A percentile compares a stretch with the other conserved stretches of the same genome.
Conservation (phyloP, 2,329 filamentous ascomycete species). For the Ascochyta clinopodiicola region DNA sequence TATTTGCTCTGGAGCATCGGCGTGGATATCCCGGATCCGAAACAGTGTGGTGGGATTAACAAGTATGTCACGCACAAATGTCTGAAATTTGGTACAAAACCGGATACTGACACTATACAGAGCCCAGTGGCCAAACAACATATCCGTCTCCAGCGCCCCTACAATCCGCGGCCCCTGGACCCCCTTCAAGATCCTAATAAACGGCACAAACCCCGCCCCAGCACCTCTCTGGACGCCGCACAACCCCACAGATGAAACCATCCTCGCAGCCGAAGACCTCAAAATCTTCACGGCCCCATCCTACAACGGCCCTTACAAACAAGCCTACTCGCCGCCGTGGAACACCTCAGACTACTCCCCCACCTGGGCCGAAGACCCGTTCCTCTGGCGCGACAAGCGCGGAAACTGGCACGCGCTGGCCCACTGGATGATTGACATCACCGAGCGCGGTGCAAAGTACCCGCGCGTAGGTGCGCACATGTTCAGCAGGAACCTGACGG, state of each 20-base stretch:
- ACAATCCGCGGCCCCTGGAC: slow-evolving; percentile 24
- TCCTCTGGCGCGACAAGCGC: slow-evolving; percentile 48
- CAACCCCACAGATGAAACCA: slow-evolving; percentile 37
- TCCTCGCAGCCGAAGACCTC: slow-evolving; percentile 47
- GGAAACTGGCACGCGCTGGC: slow-evolving; percentile 46
- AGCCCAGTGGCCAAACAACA: slow-evolving; percentile 24
- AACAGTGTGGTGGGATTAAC: slow-evolving; percentile 20
- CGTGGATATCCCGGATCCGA: slow-evolving; percentile 37
- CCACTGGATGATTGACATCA: slow-evolving; percentile 44
- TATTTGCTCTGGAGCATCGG: slow-evolving; percentile 58
- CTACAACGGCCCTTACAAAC: slow-evolving; percentile 38
- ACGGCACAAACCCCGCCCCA: slow-evolving; percentile 53
- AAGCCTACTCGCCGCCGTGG: slow-evolving; percentile 24
- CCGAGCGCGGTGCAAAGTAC: slow-evolving; percentile 33
- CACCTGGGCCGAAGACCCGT: slow-evolving; percentile 42
- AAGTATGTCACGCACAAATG: neutral
- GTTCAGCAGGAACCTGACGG: slow-evolving; percentile 36
- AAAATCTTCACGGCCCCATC: slow-evolving; percentile 42
- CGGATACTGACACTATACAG: neutral
- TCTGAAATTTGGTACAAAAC: neutral
- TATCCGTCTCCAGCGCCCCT: slow-evolving; percentile 24
- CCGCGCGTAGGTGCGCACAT: slow-evolving; percentile 46
- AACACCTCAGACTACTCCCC: slow-evolving; percentile 29
- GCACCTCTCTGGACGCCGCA: slow-evolving; percentile 46
- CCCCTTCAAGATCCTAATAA: slow-evolving; percentile 21